Percentiles rank a stretch among this genome's conserved stretches.
phyloP scores from a whole-genome alignment of 1,284 basidiomycete genomes.

The Bjerkandera adusta region DNA sequence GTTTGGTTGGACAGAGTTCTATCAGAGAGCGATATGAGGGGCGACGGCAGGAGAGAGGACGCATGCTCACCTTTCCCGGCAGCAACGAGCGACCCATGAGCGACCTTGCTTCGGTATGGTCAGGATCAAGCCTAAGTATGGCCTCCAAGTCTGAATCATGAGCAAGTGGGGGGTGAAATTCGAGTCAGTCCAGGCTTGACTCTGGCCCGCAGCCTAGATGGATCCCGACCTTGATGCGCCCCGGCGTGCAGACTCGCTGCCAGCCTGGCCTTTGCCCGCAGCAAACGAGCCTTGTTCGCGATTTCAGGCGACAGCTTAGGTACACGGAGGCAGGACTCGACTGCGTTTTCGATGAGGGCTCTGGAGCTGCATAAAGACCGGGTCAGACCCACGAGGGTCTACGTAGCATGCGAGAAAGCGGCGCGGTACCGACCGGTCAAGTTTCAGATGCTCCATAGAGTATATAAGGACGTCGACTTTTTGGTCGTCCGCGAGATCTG shows the following conservation, averaged over 20 bases:
- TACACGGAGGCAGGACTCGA: constrained; percentile 65
- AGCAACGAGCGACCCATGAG: constrained; percentile 40
- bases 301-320: constrained; percentile 50
- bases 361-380: constrained; percentile 41
- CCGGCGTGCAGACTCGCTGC: constrained; percentile 55
- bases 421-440: constrained; percentile 25
- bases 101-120: constrained; percentile 63
- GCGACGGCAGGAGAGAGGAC: neutral
- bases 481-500: constrained; percentile 54
- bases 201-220: constrained; percentile 17
- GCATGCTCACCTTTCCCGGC: constrained; percentile 27
- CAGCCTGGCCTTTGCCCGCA: constrained; percentile 62
- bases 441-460: constrained; percentile 51
- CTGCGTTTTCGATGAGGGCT: constrained; percentile 69
- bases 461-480: constrained; percentile 67
- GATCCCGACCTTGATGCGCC: constrained; percentile 58
- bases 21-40: constrained; percentile 2
- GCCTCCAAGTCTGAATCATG: constrained; percentile 55
- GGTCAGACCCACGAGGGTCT: neutral
- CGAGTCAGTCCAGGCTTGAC: constrained; percentile 20
- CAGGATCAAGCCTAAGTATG: constrained; percentile 60
- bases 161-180: constrained; percentile 19
- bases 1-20: constrained; percentile 11
- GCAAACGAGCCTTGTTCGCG: constrained; percentile 55
- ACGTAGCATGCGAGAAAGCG: neutral